Evolutionary conservation across 169 alveolate species (phyloP).

Genomic region (Cyclospora cayetanensis): DNA sequence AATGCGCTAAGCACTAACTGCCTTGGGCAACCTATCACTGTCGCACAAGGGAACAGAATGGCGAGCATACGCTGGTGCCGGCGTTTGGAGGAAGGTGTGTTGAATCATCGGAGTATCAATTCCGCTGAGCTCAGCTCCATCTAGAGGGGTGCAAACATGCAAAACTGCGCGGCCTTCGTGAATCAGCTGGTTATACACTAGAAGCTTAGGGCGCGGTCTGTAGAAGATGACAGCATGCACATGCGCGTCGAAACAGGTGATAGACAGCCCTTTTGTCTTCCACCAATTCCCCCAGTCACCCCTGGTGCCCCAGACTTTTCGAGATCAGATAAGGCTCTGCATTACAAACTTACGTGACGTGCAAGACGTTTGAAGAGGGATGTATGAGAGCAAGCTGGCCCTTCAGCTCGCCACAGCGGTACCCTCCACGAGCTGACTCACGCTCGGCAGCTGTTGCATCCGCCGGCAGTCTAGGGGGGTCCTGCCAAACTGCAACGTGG

Average conservation of each 20-base stretch:
- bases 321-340: not conserved
- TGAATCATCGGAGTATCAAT: constrained; percentile 45
- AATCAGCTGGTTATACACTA: constrained; percentile 57
- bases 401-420: constrained; percentile 63
- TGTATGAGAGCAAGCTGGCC: constrained; percentile 49
- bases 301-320: not conserved
- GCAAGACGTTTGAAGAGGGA: constrained; percentile 50
- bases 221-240: not conserved
- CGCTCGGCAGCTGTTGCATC: constrained; percentile 35
- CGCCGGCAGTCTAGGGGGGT: constrained; percentile 11
- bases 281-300: not conserved
- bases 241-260: not conserved
- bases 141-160: constrained; percentile 41
- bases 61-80: constrained; percentile 60
- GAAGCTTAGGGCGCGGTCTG: constrained; percentile 66
- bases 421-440: constrained; percentile 52
- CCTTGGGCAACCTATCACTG: not conserved
- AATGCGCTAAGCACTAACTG: not conserved
- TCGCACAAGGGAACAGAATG: not conserved
- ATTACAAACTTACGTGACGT: not conserved
- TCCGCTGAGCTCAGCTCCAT: constrained; percentile 25
- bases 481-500: constrained; percentile 56
- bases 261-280: not conserved
- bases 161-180: constrained; percentile 43
- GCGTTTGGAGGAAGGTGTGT: constrained; percentile 48